These are phyloP conservation scores for Populus nigra DNA, from an alignment of 345 rosid species.

Conservation along the genomic window DNA sequence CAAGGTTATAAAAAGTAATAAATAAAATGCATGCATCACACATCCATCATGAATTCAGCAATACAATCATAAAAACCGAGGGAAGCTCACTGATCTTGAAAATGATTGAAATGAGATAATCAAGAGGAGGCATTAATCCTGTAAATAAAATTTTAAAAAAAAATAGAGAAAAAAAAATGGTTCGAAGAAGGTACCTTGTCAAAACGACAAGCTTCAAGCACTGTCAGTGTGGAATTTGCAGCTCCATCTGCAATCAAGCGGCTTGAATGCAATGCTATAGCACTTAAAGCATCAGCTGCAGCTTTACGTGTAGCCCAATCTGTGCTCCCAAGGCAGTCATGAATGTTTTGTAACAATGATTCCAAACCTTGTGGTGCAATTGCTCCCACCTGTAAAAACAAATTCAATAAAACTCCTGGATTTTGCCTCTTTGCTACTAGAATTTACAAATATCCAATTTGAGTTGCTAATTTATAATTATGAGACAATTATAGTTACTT, in stretches of 20 bases:
- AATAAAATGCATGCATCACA: background rate
- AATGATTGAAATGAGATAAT: background rate
- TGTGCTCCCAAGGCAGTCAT: conserved; percentile 83
- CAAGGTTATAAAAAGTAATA: background rate
- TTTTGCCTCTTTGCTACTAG: background rate
- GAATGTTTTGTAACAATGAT: conserved; percentile 72
- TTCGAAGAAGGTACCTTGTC: conserved; percentile 67
- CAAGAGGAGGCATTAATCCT: background rate
- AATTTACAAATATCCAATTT: background rate
- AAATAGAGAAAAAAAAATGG: background rate
- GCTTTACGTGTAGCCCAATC: conserved; percentile 99
- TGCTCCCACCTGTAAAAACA: conserved; percentile 73
- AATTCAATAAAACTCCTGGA: background rate
- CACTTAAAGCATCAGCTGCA: conserved; percentile 78
- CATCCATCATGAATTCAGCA: background rate
- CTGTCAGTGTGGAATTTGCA: conserved; percentile 55
- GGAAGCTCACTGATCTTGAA: background rate
- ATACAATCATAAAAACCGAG: background rate
- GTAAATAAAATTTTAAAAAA: background rate
- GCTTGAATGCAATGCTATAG: conserved; percentile 80
- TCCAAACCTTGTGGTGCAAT: conserved; percentile 83
- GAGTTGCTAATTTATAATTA: background rate
- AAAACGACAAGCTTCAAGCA: conserved; percentile 83
- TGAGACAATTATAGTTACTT: background rate
- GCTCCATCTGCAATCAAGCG: conserved; percentile 57